These are phyloP conservation scores for Bondarzewia mesenterica DNA, from an alignment of 1,284 basidiomycete species.

Conservation along the genomic window DNA sequence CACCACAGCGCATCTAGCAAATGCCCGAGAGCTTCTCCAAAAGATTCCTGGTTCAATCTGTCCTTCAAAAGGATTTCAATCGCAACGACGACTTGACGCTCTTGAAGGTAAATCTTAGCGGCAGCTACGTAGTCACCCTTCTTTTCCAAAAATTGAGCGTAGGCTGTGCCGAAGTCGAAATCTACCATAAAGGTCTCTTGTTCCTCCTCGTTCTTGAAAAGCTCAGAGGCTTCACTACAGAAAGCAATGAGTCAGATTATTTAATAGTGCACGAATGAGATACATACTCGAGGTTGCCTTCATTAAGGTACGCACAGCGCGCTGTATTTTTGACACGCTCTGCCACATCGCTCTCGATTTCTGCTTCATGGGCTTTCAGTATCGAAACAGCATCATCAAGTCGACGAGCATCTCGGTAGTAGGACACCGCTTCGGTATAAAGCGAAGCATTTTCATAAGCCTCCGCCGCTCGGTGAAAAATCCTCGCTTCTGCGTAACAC, in stretches of 20 bases:
- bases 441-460: slow-evolving; percentile 35
- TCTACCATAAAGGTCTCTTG: slow-evolving; percentile 51
- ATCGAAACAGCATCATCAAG: slow-evolving; percentile 49
- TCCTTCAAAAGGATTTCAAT: slow-evolving; percentile 37
- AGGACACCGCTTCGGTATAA: slow-evolving; percentile 35
- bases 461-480: slow-evolving; percentile 36
- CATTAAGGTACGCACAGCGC: slow-evolving; percentile 41
- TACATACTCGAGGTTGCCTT: slow-evolving; percentile 36
- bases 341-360: slow-evolving; percentile 26
- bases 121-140: slow-evolving; percentile 40
- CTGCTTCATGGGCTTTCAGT: slow-evolving; percentile 24
- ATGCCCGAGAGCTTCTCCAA: neutral
- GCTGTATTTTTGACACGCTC: slow-evolving; percentile 39
- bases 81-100: slow-evolving; percentile 42
- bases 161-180: slow-evolving; percentile 43
- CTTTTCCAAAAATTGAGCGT: slow-evolving; percentile 38
- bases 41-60: neutral
- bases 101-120: slow-evolving; percentile 43
- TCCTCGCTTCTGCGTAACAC: slow-evolving; percentile 11
- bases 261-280: neutral
- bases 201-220: slow-evolving; percentile 48
- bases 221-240: slow-evolving; percentile 33
- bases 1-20: neutral
- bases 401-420: slow-evolving; percentile 37
- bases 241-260: neutral